Evolutionary conservation across 2,329 filamentous ascomycete genomes (phyloP), one percentile per base, ranked within the genome.

Genomic region (Pseudogymnoascus sp.): DNA sequence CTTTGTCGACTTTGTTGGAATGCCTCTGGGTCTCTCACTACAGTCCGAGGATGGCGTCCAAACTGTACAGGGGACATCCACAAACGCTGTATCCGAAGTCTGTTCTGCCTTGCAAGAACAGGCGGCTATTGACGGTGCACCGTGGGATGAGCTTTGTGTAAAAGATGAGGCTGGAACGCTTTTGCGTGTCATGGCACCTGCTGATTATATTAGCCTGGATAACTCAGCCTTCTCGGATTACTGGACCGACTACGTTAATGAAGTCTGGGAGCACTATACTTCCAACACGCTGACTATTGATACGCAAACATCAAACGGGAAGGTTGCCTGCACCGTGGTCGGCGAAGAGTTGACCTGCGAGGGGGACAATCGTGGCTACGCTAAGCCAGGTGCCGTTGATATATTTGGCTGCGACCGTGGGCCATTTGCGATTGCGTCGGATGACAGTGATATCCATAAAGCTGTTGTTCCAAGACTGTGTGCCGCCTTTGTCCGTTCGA

Each of bases 401-500:
- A 70, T 77, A 53, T 70, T 81, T 67, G 79, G 71, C 37, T 89
- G 86, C 75, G 86, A 82, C 67, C 84, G 81, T 1, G 86, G 86
- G 0, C 84, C 85, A 0, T 88, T 88, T 67, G 76, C 78, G 7
- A 56, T 56, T 56, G 50, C 50, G n/a, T 2, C 5, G 29, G 16
- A 19, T 1, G 50, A 56, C 50, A 13, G 6, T 33, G 26, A 19
- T 56, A 56, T 56, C 26, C 50, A 56, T 26, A 33, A n/a, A 33
- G 50, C 50, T 19, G 82, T 93, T 63, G 86, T 86, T 7, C 88
- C 91, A 0, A 81, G 90, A n/a, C 76, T 95, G 13, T 83, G 87
- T 0, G 90, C 90, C 1, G 89, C 87, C 0, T 84, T 93, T 70
- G 91, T 93, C 75, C 82, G 90, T 21, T 86, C 83, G 35, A 93